Conservation (phyloP, 2,329 filamentous ascomycete genomes). For the Penicillium sp. region DNA sequence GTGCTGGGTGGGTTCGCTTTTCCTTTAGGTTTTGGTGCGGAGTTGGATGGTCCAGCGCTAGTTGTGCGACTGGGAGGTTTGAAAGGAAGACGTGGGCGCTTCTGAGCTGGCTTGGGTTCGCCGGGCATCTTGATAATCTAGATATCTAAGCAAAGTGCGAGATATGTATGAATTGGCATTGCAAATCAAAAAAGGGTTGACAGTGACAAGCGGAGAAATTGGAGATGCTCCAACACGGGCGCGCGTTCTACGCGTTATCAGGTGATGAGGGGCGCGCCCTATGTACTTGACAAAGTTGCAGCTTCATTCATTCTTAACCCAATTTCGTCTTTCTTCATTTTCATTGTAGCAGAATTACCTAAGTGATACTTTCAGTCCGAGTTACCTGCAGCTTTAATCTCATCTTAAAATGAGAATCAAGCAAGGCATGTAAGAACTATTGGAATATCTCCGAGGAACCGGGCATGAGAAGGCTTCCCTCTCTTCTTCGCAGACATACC, state of each 20-base stretch:
- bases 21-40: slow-evolving; percentile 22
- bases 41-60: slow-evolving; percentile 23
- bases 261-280: slow-evolving; percentile 15
- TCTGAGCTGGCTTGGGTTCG: slow-evolving; percentile 33
- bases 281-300: neutral
- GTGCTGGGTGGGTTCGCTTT: slow-evolving; percentile 19
- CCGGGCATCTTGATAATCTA: slow-evolving; percentile 24
- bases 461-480: neutral
- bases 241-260: slow-evolving; percentile 25
- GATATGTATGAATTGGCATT: neutral
- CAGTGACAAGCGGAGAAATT: neutral
- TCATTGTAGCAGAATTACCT: neutral
- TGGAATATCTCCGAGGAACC: neutral
- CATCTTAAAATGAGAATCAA: neutral
- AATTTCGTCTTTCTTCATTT: neutral
- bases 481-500: neutral
- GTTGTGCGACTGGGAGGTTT: slow-evolving; percentile 43
- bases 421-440: neutral
- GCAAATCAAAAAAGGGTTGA: neutral
- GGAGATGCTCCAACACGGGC: slow-evolving; percentile 9
- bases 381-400: neutral
- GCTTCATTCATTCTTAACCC: neutral
- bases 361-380: neutral
- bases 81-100: slow-evolving; percentile 45
- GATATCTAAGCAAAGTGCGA: too few relatives aligned